These are phyloP conservation scores for Ascochyta viciae-villosae DNA, from an alignment of 2,329 filamentous ascomycete species.

Conservation along the genomic window DNA sequence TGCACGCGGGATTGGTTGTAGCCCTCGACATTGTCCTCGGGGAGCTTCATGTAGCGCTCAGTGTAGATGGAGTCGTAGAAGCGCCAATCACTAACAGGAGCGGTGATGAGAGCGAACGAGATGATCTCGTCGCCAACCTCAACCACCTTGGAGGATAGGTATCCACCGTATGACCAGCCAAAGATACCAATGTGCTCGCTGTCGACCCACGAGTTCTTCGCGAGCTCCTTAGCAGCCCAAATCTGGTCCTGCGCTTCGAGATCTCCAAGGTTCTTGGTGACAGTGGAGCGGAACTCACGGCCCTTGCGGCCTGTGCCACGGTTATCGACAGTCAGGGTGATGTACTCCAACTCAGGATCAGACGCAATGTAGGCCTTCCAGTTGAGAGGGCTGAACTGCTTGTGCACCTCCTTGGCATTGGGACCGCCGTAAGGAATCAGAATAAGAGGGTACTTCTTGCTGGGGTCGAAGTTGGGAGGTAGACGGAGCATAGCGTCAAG, in stretches of 20 bases:
- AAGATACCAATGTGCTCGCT: conserved; percentile 68
- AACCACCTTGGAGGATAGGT: conserved; percentile 70
- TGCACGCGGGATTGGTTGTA: conserved; percentile 69
- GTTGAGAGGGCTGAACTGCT: conserved; percentile 61
- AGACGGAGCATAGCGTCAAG: conserved; percentile 71
- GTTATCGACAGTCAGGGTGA: conserved; percentile 72
- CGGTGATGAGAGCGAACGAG: conserved; percentile 68
- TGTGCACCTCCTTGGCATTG: conserved; percentile 66
- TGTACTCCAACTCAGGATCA: conserved; percentile 71
- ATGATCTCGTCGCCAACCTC: conserved; percentile 68
- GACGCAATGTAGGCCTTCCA: conserved; percentile 71
- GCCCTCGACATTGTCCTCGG: conserved; percentile 62
- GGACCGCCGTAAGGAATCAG: conserved; percentile 75
- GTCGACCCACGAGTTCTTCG: conserved; percentile 63
- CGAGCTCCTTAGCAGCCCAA: conserved; percentile 67
- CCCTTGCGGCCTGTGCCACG: conserved; percentile 71
- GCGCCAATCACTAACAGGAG: conserved; percentile 72
- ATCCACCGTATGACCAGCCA: conserved; percentile 74
- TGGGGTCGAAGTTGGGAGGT: conserved; percentile 68
- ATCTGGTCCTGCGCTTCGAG: conserved; percentile 72
- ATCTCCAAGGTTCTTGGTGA: conserved; percentile 66
- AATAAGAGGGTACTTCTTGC: conserved; percentile 70
- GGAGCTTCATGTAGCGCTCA: conserved; percentile 74
- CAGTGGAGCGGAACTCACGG: conserved; percentile 65
- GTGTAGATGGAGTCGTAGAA: conserved; percentile 77